Base-by-base conservation (phyloP, 2,329 filamentous ascomycete species). In the Xylaria sp. region DNA sequence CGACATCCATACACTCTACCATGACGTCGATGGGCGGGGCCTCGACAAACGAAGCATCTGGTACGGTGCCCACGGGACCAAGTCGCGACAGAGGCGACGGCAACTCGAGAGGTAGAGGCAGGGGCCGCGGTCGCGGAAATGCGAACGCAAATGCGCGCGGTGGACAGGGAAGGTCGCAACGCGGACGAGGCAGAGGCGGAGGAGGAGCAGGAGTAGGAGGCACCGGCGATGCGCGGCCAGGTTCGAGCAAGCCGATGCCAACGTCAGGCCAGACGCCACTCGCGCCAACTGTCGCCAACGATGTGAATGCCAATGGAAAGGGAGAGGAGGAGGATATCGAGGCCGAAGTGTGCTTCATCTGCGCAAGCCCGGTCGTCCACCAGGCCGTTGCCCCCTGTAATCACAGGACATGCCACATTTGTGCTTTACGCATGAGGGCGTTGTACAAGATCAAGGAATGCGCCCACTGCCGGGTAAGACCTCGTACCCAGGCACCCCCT, bases 391-490 rank as follows among this genome's bases (percentile, higher is more conserved):
- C 92, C 26, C 93, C 94, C 18, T 99, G 94, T 75, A 97, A 97
- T 72, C 94, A 99, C 75, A 84, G 90, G 52, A 97, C 93, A 44
- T 99, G 94, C 71, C 94, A 99, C 75, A 96, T 97, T 61, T 99
- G 94, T 72, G 88, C 92, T 8, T 76, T 99, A 63, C 85, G 94
- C 55, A 85, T 97, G 84, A 85, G 94, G 64, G 94, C 93, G 1
- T 77, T 99, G 41, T 99, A 97, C 76, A 97, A 97, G 78, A 95
- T 87, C 56, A 96, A 96, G 72, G 90, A 92, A 61, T 99, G 94
- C 74, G 90, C 92, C n/a, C 92, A 97, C 72, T 99, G 94, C 71
- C 82, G 94, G 68, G 90, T 92, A 80, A 64, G 88, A 78, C 22
- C 11, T 44, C 8, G 6, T 37, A 24, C 18, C 26, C n/a, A 5